Evolutionary conservation across 192 early-diverging fungal species (phyloP), one percentile per base, ranked within the genome.

Genomic region (Coemansia sp.): DNA sequence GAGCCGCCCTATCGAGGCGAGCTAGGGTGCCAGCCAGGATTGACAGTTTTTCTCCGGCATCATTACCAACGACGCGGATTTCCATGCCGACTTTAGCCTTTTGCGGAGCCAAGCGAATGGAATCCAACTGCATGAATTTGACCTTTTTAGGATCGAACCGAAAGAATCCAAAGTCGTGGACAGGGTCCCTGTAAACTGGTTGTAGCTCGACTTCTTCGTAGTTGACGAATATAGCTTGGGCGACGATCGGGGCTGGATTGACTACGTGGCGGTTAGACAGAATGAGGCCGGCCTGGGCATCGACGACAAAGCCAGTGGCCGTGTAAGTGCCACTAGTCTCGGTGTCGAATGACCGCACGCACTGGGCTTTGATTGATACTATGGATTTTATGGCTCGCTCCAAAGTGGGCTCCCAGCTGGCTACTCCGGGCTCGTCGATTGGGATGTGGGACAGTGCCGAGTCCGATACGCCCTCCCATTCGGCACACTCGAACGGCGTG

Each of bases 141-240:
- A 83, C 66, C 61, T 89, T 89, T 36, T 86, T 74, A 7, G 88
- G 84, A 74, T 93, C 88, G 65, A 91, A 94, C 66, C 88, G 79
- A 78, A 93, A 86, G 73, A 94, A 90, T 2, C 92, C 92, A 89
- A 92, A 94, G 76, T 94, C 93, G 73, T 94, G 93, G 16, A 93
- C 80, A 2, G 93, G 93, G 58, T 94, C 93, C 60, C 92, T 87
- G 75, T 92, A 94, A 34, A 94, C 83, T 0, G 91, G 88, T 40
- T 88, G 78, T 62, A 93, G 79, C 65, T 88, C 87, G 8, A 93
- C 93, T 72, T 93, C 92, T 78, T 93, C 92, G 71, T 91, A 89
- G 74, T 94, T 91, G 80, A 87, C 86, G 47, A 92, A 87, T 1
- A 91, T 83, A 2, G 89, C 92, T 74, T 90, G 87, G 1, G 88